Percentiles rank a stretch among this genome's conserved stretches.
phyloP scores from a whole-genome alignment of 2,329 filamentous ascomycete species.

The Aspergillus texensis region DNA sequence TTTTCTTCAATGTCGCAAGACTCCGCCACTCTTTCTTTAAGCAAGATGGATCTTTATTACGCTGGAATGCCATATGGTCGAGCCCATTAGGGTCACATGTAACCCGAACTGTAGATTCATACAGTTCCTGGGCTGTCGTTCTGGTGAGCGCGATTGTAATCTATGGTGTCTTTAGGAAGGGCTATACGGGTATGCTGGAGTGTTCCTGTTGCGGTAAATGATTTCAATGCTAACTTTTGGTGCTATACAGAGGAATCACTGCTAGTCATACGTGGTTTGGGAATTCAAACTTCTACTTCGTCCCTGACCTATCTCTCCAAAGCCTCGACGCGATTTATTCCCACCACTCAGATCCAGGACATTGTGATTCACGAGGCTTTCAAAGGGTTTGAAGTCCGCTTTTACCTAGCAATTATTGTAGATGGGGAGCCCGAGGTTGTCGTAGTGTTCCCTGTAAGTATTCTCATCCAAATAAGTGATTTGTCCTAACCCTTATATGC shows the following conservation, averaged over 20 bases:
- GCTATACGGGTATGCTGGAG: conserved; percentile 52
- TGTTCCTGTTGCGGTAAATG: conserved; percentile 18
- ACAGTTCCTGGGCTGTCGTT: conserved; percentile 47
- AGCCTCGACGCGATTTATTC: conserved; percentile 74
- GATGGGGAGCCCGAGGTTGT: conserved; percentile 85
- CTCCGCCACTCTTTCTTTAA: conserved; percentile 33
- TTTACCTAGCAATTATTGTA: conserved; percentile 87
- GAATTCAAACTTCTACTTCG: conserved; percentile 81
- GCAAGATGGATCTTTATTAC: conserved; percentile 28
- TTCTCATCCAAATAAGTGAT: background rate
- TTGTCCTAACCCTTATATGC: conserved; percentile 3
- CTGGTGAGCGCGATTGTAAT: conserved; percentile 43
- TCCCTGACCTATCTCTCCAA: conserved; percentile 68
- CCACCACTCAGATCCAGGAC: conserved; percentile 88
- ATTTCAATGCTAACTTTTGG: conserved; percentile 23
- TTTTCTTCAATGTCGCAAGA: conserved; percentile 41
- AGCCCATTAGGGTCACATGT: conserved; percentile 35
- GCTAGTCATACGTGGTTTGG: conserved; percentile 83
- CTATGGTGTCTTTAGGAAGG: conserved; percentile 50
- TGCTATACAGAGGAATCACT: conserved; percentile 74
- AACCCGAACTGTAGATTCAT: conserved; percentile 39
- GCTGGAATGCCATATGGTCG: conserved; percentile 37
- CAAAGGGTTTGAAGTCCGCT: conserved; percentile 83
- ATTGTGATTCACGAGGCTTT: conserved; percentile 96
- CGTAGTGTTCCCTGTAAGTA: conserved; percentile 82